A percentile compares a stretch with the other conserved stretches of the same genome.
phyloP scores from a whole-genome alignment of 139 green algal species.

The Trebouxia sp. region DNA sequence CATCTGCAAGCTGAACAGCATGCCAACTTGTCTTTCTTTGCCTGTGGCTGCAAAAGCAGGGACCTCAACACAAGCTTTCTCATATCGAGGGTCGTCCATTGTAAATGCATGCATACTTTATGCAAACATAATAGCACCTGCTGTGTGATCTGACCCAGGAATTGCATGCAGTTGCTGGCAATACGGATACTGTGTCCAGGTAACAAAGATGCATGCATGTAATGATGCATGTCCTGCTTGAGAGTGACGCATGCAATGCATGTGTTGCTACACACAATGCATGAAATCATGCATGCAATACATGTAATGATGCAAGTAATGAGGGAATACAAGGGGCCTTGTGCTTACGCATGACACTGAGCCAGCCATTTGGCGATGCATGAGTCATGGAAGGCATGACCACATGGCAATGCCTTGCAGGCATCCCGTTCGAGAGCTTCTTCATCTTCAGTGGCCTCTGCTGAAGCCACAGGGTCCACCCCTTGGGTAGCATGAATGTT shows the following conservation, averaged over 20 bases:
- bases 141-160: too few relatives aligned
- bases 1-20: too few relatives aligned
- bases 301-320: background rate
- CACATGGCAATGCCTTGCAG: conserved; percentile 62
- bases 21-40: too few relatives aligned
- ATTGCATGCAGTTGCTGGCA: too few relatives aligned
- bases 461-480: background rate
- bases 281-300: background rate
- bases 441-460: background rate
- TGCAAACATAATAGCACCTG: too few relatives aligned
- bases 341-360: conserved; percentile 68
- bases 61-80: too few relatives aligned
- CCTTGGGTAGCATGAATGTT: background rate
- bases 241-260: background rate
- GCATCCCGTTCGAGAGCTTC: background rate
- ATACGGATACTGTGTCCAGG: too few relatives aligned
- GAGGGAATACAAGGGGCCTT: too few relatives aligned
- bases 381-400: conserved; percentile 75
- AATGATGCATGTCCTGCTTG: background rate
- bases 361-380: conserved; percentile 81
- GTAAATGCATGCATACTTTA: too few relatives aligned
- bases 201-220: too few relatives aligned
- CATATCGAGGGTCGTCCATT: too few relatives aligned
- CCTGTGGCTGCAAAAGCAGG: background rate
- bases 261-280: background rate